Percentiles rank a stretch among this genome's conserved stretches.
phyloP scores from a whole-genome alignment of 2,329 filamentous ascomycete genomes.

The Chrysosphaeria jannelii region DNA sequence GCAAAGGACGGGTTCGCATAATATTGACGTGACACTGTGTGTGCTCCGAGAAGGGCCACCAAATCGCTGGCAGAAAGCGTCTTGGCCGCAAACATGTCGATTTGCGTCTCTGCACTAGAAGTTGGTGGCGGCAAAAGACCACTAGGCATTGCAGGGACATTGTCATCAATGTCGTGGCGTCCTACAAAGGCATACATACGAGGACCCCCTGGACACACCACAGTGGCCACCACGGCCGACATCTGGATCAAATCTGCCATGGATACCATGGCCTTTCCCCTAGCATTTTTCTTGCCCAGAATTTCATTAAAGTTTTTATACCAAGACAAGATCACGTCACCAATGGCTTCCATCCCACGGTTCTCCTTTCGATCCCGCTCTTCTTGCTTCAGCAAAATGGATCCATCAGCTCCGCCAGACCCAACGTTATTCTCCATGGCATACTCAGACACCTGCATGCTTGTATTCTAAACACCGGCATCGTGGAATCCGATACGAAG shows the following conservation, averaged over 20 bases:
- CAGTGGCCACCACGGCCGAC: slow-evolving; percentile 15
- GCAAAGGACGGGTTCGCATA: slow-evolving; percentile 12
- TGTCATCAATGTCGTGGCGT: slow-evolving; percentile 12
- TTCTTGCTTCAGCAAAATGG: slow-evolving; percentile 11
- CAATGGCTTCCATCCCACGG: slow-evolving; percentile 14
- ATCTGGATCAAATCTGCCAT: slow-evolving; percentile 24
- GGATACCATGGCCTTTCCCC: slow-evolving; percentile 7
- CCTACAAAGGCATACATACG: slow-evolving; percentile 18
- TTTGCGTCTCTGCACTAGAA: slow-evolving; percentile 12
- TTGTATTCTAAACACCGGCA: slow-evolving; percentile 12
- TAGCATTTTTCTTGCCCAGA: neutral
- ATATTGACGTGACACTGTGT: slow-evolving; percentile 17
- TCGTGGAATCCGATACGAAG: slow-evolving; percentile 18
- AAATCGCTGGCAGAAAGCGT: slow-evolving; percentile 18
- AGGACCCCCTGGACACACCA: slow-evolving; percentile 20
- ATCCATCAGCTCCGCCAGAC: slow-evolving; percentile 14
- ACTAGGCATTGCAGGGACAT: slow-evolving; percentile 9
- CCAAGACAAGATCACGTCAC: slow-evolving; percentile 10
- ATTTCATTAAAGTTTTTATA: slow-evolving; percentile 10
- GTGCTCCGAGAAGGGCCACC: slow-evolving; percentile 22
- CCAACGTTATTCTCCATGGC: neutral
- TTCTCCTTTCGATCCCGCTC: slow-evolving; percentile 14
- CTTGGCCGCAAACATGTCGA: slow-evolving; percentile 17
- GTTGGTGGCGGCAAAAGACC: slow-evolving; percentile 15
- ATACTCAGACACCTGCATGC: neutral